Base-by-base conservation (phyloP, 345 rosid species). In the rapeseed (Brassica napus) region DNA sequence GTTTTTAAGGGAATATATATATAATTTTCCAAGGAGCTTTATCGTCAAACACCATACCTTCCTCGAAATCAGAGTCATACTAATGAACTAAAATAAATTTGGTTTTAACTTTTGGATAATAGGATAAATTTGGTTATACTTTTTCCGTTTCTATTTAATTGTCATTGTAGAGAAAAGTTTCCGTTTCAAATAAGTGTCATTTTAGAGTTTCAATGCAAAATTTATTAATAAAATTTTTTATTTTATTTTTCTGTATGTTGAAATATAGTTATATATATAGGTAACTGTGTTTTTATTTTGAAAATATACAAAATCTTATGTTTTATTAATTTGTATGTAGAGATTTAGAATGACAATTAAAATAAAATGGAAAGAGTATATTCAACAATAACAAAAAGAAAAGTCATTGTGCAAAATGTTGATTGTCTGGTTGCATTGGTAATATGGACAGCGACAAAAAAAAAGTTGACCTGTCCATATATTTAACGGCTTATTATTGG, bases 391-490 rank as follows among this genome's bases (percentile, higher is more conserved):
- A 12, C 11, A 5, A 5, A 49, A 55, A 57, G 28, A 71, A 18
- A 34, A 11, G 18, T 34, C 18, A 1, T 18, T 55, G 16, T 16
- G 32, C 47, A 34, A 21, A 32, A 1, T 70, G 44, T 49, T 69
- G 42, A 54, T 54, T 32, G 15, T 32, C 8, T 70, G 31, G 47
- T 55, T 16, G 16, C 18, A 8, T 10, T 55, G 62, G 64, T 32
- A 54, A 52, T 69, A 30, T 52, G 32, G 9, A 42, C 11, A 5
- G 57, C 3, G 71, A 31, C 21, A 23, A 24, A 15, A 12, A 32
- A 77, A 32, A 61, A 44, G 62, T 47, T 77, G 63, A 77, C 44
- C 10, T 24, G 65, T 52, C 15, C n/a, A 10, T 34, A 2, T 62
- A 23, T 55, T 63, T 49, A 32, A 10, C 16, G 21, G 24, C 28